Conservation (phyloP, 768 basidiomycete genomes). For the Baorangia bicolor region DNA sequence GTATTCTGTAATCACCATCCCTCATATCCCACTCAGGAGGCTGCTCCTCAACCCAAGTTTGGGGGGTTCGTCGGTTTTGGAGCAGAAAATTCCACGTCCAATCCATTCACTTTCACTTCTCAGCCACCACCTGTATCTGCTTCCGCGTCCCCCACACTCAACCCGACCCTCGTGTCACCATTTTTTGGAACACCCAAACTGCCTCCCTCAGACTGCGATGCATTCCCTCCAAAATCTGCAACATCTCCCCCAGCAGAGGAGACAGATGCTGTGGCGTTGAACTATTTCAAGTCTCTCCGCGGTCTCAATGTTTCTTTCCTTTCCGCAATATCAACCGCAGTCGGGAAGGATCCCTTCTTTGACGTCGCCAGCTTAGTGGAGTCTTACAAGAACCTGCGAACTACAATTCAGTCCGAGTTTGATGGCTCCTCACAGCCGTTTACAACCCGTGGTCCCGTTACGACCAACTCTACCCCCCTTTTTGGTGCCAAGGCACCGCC, state of each 20-base stretch:
- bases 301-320: slow-evolving; percentile 71
- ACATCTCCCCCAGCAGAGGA: slow-evolving; percentile 23
- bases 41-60: slow-evolving; percentile 44
- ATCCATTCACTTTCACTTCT: slow-evolving; percentile 42
- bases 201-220: slow-evolving; percentile 30
- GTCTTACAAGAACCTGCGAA: slow-evolving; percentile 57
- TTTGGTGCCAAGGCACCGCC: slow-evolving; percentile 8
- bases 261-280: slow-evolving; percentile 38
- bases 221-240: slow-evolving; percentile 14
- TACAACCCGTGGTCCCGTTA: not conserved
- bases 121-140: slow-evolving; percentile 22
- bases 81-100: slow-evolving; percentile 26
- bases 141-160: slow-evolving; percentile 9
- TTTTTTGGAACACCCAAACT: not conserved
- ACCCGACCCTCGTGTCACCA: slow-evolving; percentile 26
- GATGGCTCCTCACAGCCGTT: slow-evolving; percentile 35
- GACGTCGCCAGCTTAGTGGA: slow-evolving; percentile 57
- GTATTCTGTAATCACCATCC: slow-evolving; percentile 11
- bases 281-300: slow-evolving; percentile 69
- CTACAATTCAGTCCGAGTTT: slow-evolving; percentile 54
- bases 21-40: slow-evolving; percentile 19
- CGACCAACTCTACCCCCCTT: slow-evolving; percentile 12
- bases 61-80: slow-evolving; percentile 55
- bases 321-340: slow-evolving; percentile 52
- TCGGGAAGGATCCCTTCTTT: slow-evolving; percentile 69